A percentile compares a stretch with the other conserved stretches of the same genome.
phyloP scores from a whole-genome alignment of 495 filamentous ascomycete genomes.

The Aspergillus campestris region DNA sequence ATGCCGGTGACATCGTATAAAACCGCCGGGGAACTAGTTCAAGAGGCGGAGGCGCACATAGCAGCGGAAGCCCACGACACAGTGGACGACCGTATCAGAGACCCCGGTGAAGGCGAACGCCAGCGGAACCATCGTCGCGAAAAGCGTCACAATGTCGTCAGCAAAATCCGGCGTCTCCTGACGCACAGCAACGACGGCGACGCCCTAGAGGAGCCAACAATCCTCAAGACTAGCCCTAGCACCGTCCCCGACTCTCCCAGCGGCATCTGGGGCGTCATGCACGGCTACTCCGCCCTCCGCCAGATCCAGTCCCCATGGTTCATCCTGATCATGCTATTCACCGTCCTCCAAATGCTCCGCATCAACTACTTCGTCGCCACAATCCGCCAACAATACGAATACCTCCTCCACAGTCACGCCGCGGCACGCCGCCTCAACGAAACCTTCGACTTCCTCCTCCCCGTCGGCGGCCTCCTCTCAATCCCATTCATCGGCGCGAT shows the following conservation, averaged over 20 bases:
- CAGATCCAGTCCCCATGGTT: constrained; percentile 88
- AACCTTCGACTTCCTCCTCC: constrained; percentile 83
- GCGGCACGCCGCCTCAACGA: constrained; percentile 65
- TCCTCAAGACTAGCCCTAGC: constrained; percentile 3
- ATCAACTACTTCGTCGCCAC: constrained; percentile 98
- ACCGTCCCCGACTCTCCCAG: constrained; percentile 25
- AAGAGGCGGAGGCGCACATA: constrained; percentile 53
- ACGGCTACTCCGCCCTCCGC: constrained; percentile 58
- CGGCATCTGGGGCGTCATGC: constrained; percentile 86
- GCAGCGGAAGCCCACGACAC: constrained; percentile 45
- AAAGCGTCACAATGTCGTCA: constrained; percentile 58
- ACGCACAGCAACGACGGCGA: constrained; percentile 43
- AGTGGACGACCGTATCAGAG: constrained; percentile 42
- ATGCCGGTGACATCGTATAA: constrained; percentile 82
- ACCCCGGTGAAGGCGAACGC: constrained; percentile 45
- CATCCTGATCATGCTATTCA: constrained; percentile 76
- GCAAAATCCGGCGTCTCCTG: constrained; percentile 67
- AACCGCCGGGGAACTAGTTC: constrained; percentile 74
- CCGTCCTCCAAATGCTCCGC: constrained; percentile 82
- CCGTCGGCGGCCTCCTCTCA: constrained; percentile 72
- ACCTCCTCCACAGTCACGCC: constrained; percentile 52
- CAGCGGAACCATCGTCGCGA: constrained; percentile 54
- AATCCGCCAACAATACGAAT: constrained; percentile 74
- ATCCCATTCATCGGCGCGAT: constrained; percentile 84
- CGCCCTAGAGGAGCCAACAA: background rate